A percentile compares a stretch with the other conserved stretches of the same genome.
Evolutionary conservation across 2,329 filamentous ascomycete genomes (phyloP).

Genomic region (Aspergillus piperis): DNA sequence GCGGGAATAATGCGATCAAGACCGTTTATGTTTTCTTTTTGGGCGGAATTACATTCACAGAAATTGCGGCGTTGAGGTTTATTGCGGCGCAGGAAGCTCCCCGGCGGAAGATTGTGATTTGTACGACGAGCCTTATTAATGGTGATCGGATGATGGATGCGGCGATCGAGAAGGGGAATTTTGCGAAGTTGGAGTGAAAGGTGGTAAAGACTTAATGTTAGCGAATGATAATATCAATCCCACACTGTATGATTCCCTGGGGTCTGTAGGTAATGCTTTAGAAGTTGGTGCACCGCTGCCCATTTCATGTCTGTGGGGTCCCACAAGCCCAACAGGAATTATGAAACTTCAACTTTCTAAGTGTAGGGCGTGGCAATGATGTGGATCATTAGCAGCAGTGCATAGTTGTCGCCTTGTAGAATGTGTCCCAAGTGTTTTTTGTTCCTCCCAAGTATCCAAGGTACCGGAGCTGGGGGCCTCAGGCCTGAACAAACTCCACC

Average conservation of each 20-base stretch:
- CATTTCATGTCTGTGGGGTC: too few species aligned
- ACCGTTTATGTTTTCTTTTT: constrained; percentile 95
- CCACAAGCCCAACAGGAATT: too few species aligned
- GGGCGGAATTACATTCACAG: constrained; percentile 94
- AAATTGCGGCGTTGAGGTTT: constrained; percentile 91
- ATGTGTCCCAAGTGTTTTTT: too few species aligned
- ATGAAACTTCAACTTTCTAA: too few species aligned
- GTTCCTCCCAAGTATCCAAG: too few species aligned
- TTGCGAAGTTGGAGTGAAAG: constrained; percentile 43
- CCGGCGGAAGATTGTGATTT: constrained; percentile 82
- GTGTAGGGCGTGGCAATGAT: too few species aligned
- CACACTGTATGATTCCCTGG: neutral
- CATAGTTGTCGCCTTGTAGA: too few species aligned
- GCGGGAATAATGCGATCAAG: constrained; percentile 73
- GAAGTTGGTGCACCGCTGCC: too few species aligned
- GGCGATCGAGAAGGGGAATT: constrained; percentile 72
- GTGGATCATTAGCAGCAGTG: too few species aligned
- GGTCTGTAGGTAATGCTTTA: too few species aligned
- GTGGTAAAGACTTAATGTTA: neutral
- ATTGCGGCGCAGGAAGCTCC: constrained; percentile 81
- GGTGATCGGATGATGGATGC: constrained; percentile 87
- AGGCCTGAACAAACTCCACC: too few species aligned
- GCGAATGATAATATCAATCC: neutral
- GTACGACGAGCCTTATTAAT: constrained; percentile 86
- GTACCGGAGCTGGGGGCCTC: too few species aligned